These are phyloP conservation scores for Hanseniaspora thailandica DNA, from an alignment of 805 yeast genomes.

Conservation along the genomic window DNA sequence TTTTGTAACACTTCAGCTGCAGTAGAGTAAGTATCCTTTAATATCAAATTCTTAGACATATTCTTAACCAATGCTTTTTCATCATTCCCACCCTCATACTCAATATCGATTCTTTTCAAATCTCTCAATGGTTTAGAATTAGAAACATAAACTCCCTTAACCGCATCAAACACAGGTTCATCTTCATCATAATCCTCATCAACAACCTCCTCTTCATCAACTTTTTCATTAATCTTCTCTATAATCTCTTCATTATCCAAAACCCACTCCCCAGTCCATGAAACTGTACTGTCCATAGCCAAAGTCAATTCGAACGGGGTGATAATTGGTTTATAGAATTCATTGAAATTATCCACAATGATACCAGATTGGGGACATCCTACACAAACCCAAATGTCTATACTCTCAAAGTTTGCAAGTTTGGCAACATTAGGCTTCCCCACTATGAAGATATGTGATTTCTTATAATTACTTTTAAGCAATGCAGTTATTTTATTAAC, in stretches of 20 bases:
- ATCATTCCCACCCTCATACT: slow-evolving; percentile 27
- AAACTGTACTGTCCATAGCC: slow-evolving; percentile 62
- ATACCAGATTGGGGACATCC: slow-evolving; percentile 95
- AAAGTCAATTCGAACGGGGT: slow-evolving; percentile 85
- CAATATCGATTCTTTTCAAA: slow-evolving; percentile 52
- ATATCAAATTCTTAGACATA: slow-evolving; percentile 47
- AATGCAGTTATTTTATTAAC: slow-evolving; percentile 49
- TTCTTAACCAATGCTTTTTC: slow-evolving; percentile 41
- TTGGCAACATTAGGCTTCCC: slow-evolving; percentile 98
- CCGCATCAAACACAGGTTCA: slow-evolving; percentile 79
- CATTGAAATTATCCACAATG: slow-evolving; percentile 63
- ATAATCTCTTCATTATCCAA: slow-evolving; percentile 57
- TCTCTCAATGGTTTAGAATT: slow-evolving; percentile 68
- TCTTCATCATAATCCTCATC: slow-evolving; percentile 32
- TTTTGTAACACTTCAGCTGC: slow-evolving; percentile 67
- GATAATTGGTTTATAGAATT: slow-evolving; percentile 78
- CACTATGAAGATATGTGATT: slow-evolving; percentile 86
- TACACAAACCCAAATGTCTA: slow-evolving; percentile 86
- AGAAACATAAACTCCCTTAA: slow-evolving; percentile 63
- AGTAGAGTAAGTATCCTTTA: slow-evolving; percentile 74
- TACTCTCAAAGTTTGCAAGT: slow-evolving; percentile 86
- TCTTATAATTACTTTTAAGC: slow-evolving; percentile 68
- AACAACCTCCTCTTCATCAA: slow-evolving; percentile 24
- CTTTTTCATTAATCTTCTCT: slow-evolving; percentile 29
- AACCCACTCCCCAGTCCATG: slow-evolving; percentile 93